phyloP scores from a whole-genome alignment of 148 eudicot genomes.

The Rhododendron ovatum region DNA sequence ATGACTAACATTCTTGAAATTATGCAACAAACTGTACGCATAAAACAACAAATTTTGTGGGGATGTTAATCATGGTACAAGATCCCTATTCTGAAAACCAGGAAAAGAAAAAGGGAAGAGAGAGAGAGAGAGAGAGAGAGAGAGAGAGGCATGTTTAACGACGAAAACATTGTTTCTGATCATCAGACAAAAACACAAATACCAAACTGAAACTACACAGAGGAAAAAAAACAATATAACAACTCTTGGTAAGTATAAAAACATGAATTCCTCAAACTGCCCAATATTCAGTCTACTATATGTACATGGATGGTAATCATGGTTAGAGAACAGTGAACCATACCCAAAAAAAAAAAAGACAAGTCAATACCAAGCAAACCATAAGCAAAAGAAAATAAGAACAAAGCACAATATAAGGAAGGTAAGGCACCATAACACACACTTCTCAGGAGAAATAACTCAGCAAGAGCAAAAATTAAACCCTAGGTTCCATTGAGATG shows the following conservation, averaged over 20 bases:
- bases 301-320: neutral
- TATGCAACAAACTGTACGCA: neutral
- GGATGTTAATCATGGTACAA: neutral
- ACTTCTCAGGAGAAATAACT: neutral
- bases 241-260: neutral
- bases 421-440: neutral
- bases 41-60: neutral
- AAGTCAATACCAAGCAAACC: neutral
- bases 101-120: neutral
- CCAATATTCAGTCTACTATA: neutral
- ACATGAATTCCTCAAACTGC: neutral
- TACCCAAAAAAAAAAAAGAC: neutral
- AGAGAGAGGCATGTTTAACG: neutral
- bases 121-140: neutral
- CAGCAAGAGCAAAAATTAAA: neutral
- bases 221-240: neutral
- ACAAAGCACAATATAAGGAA: neutral
- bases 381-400: neutral
- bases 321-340: neutral
- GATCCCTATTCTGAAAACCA: neutral
- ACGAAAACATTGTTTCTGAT: neutral
- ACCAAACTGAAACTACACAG: neutral
- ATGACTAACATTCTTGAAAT: neutral
- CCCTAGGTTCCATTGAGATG: neutral
- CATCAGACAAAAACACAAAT: neutral